phyloP scores from a whole-genome alignment of 192 early-diverging fungal species.

The Rhizophagus prolifer region DNA sequence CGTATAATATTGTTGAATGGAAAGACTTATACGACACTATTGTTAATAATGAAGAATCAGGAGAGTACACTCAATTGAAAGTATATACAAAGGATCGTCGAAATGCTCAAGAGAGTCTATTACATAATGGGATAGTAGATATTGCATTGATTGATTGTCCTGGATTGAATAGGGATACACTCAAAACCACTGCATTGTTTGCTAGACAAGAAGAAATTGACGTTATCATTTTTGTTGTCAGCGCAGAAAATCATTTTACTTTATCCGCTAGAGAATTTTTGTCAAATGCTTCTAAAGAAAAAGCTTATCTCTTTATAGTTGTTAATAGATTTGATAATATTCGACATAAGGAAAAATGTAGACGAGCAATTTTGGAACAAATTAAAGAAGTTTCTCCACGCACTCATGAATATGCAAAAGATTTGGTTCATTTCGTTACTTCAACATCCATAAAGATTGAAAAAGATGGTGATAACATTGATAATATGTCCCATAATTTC shows the following conservation, averaged over 20 bases:
- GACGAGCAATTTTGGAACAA: constrained; percentile 92
- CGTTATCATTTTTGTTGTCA: constrained; percentile 98
- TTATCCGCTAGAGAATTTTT: constrained; percentile 97
- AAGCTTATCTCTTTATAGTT: constrained; percentile 98
- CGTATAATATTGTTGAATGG: constrained; percentile 69
- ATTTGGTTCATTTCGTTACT: constrained; percentile 97
- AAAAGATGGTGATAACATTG: constrained; percentile 11
- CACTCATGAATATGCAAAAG: constrained; percentile 85
- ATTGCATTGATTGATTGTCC: constrained; percentile 98
- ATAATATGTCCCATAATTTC: constrained; percentile 31
- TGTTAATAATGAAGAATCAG: constrained; percentile 80
- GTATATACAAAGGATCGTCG: constrained; percentile 84
- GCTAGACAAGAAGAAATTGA: constrained; percentile 99
- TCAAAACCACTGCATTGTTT: constrained; percentile 97
- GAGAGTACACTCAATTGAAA: constrained; percentile 86
- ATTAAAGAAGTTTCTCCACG: constrained; percentile 91
- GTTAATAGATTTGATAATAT: constrained; percentile 98
- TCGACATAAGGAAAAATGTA: constrained; percentile 91
- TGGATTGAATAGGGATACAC: constrained; percentile 95
- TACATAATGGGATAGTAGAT: constrained; percentile 96
- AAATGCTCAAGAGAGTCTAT: constrained; percentile 62
- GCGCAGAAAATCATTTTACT: constrained; percentile 99
- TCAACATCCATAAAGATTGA: constrained; percentile 52
- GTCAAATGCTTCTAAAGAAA: constrained; percentile 95
- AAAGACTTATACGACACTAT: constrained; percentile 72